Conservation (phyloP, 345 rosid genomes). For the Salix udensis region DNA sequence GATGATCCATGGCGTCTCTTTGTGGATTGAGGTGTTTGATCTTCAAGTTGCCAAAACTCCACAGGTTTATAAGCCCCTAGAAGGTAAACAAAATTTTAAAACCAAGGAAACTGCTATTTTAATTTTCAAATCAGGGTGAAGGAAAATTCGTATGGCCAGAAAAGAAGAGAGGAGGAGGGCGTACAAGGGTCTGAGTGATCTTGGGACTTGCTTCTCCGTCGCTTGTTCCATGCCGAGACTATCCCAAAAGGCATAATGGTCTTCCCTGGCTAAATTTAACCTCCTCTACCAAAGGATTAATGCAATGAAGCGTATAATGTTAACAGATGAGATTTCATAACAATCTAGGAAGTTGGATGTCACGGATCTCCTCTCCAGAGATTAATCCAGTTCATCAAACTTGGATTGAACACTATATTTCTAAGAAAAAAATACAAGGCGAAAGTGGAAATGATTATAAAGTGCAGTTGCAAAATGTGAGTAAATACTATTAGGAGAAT, state of each 20-base stretch:
- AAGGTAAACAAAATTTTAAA: slow-evolving; percentile 13
- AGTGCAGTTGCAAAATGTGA: slow-evolving; percentile 10
- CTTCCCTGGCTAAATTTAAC: neutral
- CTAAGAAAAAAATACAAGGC: neutral
- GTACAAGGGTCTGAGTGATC: slow-evolving; percentile 83
- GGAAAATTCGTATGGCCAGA: neutral
- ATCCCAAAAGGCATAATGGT: slow-evolving; percentile 68
- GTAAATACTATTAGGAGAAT: slow-evolving; percentile 20
- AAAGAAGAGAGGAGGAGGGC: slow-evolving; percentile 24
- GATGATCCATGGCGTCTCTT: slow-evolving; percentile 58
- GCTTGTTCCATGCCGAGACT: slow-evolving; percentile 92
- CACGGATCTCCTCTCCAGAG: slow-evolving; percentile 4
- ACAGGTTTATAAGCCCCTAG: slow-evolving; percentile 76
- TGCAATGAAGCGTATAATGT: slow-evolving; percentile 5
- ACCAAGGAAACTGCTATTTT: neutral
- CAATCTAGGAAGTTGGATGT: neutral
- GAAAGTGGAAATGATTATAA: slow-evolving; percentile 23
- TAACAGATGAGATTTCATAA: slow-evolving; percentile 12
- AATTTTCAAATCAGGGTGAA: neutral
- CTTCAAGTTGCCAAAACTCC: slow-evolving; percentile 67
- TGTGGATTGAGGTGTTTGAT: slow-evolving; percentile 40
- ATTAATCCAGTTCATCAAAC: neutral
- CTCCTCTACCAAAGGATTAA: slow-evolving; percentile 12
- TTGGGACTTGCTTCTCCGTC: slow-evolving; percentile 82
- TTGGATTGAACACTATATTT: neutral